phyloP scores from a whole-genome alignment of 208 protist genomes.

The Leishmania aethiopica region DNA sequence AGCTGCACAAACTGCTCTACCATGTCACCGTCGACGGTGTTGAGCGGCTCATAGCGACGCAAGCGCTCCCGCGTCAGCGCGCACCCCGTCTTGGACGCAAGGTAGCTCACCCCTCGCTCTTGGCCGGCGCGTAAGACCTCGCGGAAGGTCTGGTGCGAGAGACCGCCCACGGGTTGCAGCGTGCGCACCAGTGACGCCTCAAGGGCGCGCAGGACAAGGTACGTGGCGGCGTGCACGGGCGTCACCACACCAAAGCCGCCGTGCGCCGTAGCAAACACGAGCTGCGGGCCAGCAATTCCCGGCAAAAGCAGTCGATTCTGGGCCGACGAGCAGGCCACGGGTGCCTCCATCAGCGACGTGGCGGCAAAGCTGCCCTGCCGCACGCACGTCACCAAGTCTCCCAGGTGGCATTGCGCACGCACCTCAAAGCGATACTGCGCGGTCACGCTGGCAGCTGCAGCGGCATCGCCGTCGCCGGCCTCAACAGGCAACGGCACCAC shows the following conservation, averaged over 20 bases:
- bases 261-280: conserved; percentile 76
- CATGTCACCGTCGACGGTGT: conserved; percentile 51
- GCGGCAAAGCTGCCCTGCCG: conserved; percentile 69
- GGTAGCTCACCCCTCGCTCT: conserved; percentile 44
- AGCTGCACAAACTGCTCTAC: conserved; percentile 49
- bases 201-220: conserved; percentile 50
- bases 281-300: conserved; percentile 53
- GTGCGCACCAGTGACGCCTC: conserved; percentile 47
- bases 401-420: conserved; percentile 70
- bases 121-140: conserved; percentile 56
- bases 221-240: conserved; percentile 49
- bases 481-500: conserved; percentile 26
- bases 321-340: background rate
- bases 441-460: background rate
- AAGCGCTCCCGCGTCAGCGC: conserved; percentile 20
- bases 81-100: conserved; percentile 17
- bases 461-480: conserved; percentile 7
- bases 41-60: conserved; percentile 17
- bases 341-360: conserved; percentile 11
- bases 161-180: conserved; percentile 27
- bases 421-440: conserved; percentile 21
- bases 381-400: conserved; percentile 72
- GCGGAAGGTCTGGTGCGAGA: conserved; percentile 46
- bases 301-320: conserved; percentile 20
- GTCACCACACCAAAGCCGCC: conserved; percentile 79